These are phyloP conservation scores for Paramecium sonneborni DNA, from an alignment of 73 alveolate genomes.

Conservation along the genomic window DNA sequence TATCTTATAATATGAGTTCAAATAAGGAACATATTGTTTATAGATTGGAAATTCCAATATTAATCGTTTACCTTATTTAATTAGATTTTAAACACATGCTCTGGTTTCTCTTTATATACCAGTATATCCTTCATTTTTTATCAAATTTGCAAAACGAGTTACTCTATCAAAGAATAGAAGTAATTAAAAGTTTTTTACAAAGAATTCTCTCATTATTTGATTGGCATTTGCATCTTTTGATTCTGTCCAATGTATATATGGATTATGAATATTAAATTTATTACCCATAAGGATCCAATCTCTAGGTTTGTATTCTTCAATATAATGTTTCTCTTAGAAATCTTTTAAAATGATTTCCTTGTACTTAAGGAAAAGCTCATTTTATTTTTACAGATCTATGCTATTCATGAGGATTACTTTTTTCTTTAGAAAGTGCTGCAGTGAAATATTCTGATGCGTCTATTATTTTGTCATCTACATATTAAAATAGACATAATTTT, in stretches of 20 bases:
- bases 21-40: not conserved
- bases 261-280: slow-evolving; percentile 52
- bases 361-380: not conserved
- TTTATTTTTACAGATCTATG: not conserved
- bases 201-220: not conserved
- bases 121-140: not conserved
- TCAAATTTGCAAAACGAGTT: not conserved
- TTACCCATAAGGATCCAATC: slow-evolving; percentile 30
- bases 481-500: not conserved
- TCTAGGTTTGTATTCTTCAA: not conserved
- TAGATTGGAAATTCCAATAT: not conserved
- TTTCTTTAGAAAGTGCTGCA: not conserved
- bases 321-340: not conserved
- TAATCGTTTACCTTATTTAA: not conserved
- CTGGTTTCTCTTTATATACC: not conserved
- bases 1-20: not conserved
- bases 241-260: not conserved
- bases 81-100: not conserved
- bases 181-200: not conserved
- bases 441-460: slow-evolving; percentile 1
- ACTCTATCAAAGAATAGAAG: not conserved
- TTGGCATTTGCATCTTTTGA: not conserved
- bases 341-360: not conserved
- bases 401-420: not conserved
- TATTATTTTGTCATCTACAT: not conserved